Evolutionary conservation across 2,329 filamentous ascomycete species (phyloP).

Genomic region (Pseudocercospora fijiensis): DNA sequence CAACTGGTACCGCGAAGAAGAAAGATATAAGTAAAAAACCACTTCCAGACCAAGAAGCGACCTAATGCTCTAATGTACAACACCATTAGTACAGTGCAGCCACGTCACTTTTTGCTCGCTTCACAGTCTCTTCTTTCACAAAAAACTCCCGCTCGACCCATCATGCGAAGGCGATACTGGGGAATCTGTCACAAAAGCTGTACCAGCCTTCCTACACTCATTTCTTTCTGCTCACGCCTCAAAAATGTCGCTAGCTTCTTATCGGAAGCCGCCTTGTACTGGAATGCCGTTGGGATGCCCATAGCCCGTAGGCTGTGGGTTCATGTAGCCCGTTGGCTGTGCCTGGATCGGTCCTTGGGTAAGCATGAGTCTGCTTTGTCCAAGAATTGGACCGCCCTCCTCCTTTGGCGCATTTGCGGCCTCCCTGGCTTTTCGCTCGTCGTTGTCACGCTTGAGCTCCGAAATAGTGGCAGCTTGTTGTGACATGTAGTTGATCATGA

Average conservation of each 20-base stretch:
- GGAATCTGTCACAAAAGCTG: conserved; percentile 3
- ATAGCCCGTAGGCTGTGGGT: conserved; percentile 50
- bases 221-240: background rate
- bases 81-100: background rate
- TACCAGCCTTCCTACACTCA: background rate
- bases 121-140: background rate
- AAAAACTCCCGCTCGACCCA: background rate
- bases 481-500: conserved; percentile 97
- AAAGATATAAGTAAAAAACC: background rate
- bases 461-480: conserved; percentile 88
- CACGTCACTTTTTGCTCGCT: background rate
- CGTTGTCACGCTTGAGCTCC: conserved; percentile 88
- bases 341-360: conserved; percentile 75
- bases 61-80: conserved; percentile 3
- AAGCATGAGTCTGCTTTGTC: conserved; percentile 86
- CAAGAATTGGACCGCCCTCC: conserved; percentile 89
- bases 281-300: conserved; percentile 13
- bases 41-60: background rate
- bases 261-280: conserved; percentile 15
- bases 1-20: no score
- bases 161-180: conserved; percentile 2
- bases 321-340: conserved; percentile 65
- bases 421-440: conserved; percentile 76
- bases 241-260: background rate
- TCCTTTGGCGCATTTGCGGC: conserved; percentile 78